Percentiles rank a stretch among this genome's conserved stretches.
These are phyloP conservation scores for Quercus tomentella DNA, from an alignment of 331 rosid genomes.

Conservation along the genomic window DNA sequence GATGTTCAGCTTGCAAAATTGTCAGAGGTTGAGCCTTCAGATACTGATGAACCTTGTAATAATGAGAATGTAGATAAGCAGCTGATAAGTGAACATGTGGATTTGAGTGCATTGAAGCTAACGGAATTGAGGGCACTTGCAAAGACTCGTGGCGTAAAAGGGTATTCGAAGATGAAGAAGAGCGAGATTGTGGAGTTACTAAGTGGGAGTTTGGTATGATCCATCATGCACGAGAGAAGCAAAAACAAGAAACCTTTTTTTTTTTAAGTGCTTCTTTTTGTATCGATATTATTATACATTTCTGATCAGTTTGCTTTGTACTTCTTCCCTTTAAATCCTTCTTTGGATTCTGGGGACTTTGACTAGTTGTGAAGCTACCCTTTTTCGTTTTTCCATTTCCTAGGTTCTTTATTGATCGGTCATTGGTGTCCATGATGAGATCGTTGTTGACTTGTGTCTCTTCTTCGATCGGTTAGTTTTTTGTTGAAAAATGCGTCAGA, in stretches of 20 bases:
- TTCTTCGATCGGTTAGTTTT: background rate
- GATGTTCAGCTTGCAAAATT: slow-evolving; percentile 41
- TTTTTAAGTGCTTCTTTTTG: background rate
- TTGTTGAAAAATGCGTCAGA: background rate
- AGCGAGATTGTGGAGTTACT: slow-evolving; percentile 64
- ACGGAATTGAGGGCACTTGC: slow-evolving; percentile 79
- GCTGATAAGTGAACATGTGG: slow-evolving; percentile 27
- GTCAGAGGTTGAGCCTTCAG: slow-evolving; percentile 46
- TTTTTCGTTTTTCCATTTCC: background rate
- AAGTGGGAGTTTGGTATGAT: slow-evolving; percentile 26
- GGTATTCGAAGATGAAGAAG: slow-evolving; percentile 89
- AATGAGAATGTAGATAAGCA: slow-evolving; percentile 31
- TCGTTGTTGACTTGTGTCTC: background rate
- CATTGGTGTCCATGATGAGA: background rate
- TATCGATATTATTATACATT: background rate
- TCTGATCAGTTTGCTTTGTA: slow-evolving; percentile 8
- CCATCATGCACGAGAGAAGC: background rate
- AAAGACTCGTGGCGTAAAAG: slow-evolving; percentile 72
- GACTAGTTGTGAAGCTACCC: background rate
- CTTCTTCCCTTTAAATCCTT: slow-evolving; percentile 13
- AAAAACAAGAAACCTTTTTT: slow-evolving; percentile 4
- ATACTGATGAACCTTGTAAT: slow-evolving; percentile 28
- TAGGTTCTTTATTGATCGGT: background rate
- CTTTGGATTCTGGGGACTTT: background rate
- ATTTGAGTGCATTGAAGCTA: slow-evolving; percentile 61